Percentiles rank a stretch among this genome's conserved stretches.
Conservation (phyloP, 306 rosid genomes). For the Pueraria montana region DNA sequence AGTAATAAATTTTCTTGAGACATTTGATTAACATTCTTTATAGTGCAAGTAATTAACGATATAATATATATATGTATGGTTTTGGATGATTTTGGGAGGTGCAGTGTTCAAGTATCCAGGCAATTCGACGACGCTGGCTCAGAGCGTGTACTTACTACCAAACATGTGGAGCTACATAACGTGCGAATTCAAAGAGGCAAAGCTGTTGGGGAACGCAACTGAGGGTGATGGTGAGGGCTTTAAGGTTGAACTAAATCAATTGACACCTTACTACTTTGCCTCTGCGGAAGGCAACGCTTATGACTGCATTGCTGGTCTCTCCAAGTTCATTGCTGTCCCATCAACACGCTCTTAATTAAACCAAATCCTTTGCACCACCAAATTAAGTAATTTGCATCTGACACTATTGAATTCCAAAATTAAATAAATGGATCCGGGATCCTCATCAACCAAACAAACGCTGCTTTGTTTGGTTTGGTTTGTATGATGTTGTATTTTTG, state of each 20-base stretch:
- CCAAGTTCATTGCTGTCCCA: slow-evolving; percentile 58
- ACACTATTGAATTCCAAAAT: neutral
- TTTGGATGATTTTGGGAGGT: neutral
- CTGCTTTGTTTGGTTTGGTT: neutral
- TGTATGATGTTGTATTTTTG: neutral
- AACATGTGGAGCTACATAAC: slow-evolving; percentile 60
- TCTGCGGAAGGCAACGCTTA: slow-evolving; percentile 51
- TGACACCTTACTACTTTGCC: slow-evolving; percentile 73
- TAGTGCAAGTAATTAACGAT: too few relatives aligned
- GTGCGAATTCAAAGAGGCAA: slow-evolving; percentile 61
- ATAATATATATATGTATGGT: too few relatives aligned
- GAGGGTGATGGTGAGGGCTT: slow-evolving; percentile 51
- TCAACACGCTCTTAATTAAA: neutral
- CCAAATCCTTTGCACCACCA: too few relatives aligned
- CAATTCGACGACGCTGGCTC: slow-evolving; percentile 29
- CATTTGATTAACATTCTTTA: too few relatives aligned
- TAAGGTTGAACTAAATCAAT: slow-evolving; percentile 50
- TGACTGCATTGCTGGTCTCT: slow-evolving; percentile 70
- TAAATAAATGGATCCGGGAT: slow-evolving; percentile 8
- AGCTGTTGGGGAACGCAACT: slow-evolving; percentile 53
- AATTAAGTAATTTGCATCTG: neutral
- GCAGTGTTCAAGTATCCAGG: slow-evolving; percentile 71
- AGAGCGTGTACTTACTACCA: slow-evolving; percentile 60
- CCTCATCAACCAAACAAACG: neutral
- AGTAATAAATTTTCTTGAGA: too few relatives aligned